Evolutionary conservation across 1,284 basidiomycete species (phyloP).

Genomic region (Fereydounia khargensis): DNA sequence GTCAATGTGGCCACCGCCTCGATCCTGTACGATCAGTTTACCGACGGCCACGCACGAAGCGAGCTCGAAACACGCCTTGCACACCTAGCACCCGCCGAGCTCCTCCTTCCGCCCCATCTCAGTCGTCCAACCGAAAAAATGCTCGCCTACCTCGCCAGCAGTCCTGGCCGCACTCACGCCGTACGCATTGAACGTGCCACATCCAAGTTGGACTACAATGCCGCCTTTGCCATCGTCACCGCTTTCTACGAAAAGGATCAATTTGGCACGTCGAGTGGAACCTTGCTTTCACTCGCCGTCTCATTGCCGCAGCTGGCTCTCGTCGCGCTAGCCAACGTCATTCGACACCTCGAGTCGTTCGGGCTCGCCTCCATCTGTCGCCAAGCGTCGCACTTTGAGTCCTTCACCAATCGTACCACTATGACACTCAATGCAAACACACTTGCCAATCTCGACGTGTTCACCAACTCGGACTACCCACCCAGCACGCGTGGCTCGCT

Average conservation of each 20-base stretch:
- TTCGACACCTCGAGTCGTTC: conserved; percentile 75
- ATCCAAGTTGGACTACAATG: conserved; percentile 65
- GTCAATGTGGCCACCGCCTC: conserved; percentile 85
- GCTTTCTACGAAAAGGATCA: conserved; percentile 67
- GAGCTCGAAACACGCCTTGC: conserved; percentile 54
- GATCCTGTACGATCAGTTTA: conserved; percentile 81
- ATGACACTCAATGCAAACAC: conserved; percentile 91
- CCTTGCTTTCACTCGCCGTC: conserved; percentile 15
- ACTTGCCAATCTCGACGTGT: conserved; percentile 68
- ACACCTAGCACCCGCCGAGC: conserved; percentile 70
- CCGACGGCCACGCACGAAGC: conserved; percentile 35
- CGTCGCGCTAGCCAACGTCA: conserved; percentile 73
- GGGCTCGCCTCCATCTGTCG: conserved; percentile 62
- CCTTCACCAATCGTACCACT: conserved; percentile 71
- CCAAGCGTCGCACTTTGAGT: conserved; percentile 62
- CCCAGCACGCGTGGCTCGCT: conserved; percentile 73
- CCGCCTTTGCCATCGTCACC: conserved; percentile 72
- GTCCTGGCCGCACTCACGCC: conserved; percentile 48
- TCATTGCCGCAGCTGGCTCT: conserved; percentile 62
- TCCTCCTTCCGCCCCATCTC: conserved; percentile 68
- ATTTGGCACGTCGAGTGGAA: background rate
- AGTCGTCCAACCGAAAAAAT: conserved; percentile 75
- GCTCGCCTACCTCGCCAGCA: conserved; percentile 65
- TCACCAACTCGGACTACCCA: conserved; percentile 65
- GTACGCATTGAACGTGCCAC: conserved; percentile 68